These are phyloP conservation scores for Gypsophila paniculata DNA, from an alignment of 179 eudicot genomes.

Conservation along the genomic window DNA sequence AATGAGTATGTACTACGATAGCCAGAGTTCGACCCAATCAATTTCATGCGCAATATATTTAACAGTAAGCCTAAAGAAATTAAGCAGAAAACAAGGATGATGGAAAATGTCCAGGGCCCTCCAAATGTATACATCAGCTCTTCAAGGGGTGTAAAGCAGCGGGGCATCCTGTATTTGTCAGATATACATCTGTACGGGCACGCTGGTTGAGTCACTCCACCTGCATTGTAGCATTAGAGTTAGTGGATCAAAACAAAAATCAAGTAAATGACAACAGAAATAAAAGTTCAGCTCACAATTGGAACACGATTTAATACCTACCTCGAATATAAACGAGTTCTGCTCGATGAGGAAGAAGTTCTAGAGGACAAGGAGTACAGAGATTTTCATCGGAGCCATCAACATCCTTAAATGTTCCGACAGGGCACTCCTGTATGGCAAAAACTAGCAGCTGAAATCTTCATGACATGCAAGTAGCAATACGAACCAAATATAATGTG, in stretches of 20 bases:
- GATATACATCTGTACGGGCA: conserved; percentile 80
- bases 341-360: conserved; percentile 69
- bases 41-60: conserved; percentile 53
- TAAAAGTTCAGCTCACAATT: neutral
- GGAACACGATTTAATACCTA: conserved; percentile 24
- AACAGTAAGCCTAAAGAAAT: conserved; percentile 48
- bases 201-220: conserved; percentile 56
- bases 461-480: conserved; percentile 7
- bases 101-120: conserved; percentile 76
- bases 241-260: neutral
- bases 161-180: conserved; percentile 76
- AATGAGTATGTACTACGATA: conserved; percentile 39
- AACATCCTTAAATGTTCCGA: conserved; percentile 71
- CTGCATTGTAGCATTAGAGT: conserved; percentile 34
- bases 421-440: conserved; percentile 65
- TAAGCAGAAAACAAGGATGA: conserved; percentile 42
- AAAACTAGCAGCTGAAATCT: conserved; percentile 12
- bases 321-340: conserved; percentile 64
- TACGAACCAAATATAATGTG: neutral
- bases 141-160: conserved; percentile 81
- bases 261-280: neutral
- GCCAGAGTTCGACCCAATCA: conserved; percentile 51
- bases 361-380: conserved; percentile 64
- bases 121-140: conserved; percentile 78
- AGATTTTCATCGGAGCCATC: conserved; percentile 66